Evolutionary conservation across 148 eudicot species (phyloP).

Genomic region (Talinum fruticosum): DNA sequence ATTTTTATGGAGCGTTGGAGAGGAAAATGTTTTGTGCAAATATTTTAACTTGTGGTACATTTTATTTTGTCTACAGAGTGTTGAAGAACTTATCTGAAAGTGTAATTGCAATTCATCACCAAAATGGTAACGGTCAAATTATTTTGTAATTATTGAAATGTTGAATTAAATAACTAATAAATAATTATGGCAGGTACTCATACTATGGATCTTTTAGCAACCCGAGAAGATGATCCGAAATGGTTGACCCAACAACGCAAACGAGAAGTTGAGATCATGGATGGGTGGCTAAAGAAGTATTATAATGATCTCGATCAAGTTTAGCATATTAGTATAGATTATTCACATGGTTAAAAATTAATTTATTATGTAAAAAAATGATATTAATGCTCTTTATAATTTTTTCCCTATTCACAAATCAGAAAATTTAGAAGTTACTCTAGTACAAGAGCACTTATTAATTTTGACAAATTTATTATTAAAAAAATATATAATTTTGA

Average conservation of each 20-base stretch:
- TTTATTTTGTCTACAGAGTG: background rate
- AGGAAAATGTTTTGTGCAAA: no score
- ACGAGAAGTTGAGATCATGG: background rate
- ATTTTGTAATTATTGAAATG: background rate
- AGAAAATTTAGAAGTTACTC: no score
- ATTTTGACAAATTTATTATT: no score
- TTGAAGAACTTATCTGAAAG: background rate
- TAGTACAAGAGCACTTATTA: no score
- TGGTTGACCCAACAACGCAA: conserved; percentile 7
- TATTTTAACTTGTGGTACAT: background rate
- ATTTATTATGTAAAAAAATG: no score
- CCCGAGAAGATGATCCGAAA: conserved; percentile 3
- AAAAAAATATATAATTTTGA: no score
- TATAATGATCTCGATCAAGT: background rate
- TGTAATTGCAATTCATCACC: background rate
- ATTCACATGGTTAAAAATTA: background rate
- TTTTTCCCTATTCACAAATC: no score
- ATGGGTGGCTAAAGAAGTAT: background rate
- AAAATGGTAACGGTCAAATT: background rate
- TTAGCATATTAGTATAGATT: background rate
- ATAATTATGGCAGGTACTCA: background rate
- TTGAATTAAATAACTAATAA: background rate
- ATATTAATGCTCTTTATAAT: no score
- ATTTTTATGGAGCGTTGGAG: background rate
- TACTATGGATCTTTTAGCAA: background rate